phyloP scores from a whole-genome alignment of 768 basidiomycete genomes.

The Daedaleopsis nitida region DNA sequence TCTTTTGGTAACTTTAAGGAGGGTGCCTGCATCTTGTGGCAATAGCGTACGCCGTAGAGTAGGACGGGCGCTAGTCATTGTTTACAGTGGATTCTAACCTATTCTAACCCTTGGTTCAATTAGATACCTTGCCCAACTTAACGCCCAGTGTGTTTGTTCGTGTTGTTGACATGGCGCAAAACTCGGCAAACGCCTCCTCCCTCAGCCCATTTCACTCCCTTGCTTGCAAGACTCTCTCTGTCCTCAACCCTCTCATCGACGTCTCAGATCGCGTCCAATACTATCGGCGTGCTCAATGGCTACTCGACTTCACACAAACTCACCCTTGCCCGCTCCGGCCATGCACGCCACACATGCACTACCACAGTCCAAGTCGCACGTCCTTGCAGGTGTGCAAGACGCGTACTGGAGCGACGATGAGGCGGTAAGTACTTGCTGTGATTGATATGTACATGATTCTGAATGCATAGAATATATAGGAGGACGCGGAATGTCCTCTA shows the following conservation, averaged over 20 bases:
- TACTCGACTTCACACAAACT: constrained; percentile 58
- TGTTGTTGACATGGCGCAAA: constrained; percentile 27
- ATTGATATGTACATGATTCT: not conserved
- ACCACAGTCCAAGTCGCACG: constrained; percentile 82
- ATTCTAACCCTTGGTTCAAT: no score
- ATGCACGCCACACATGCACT: constrained; percentile 70
- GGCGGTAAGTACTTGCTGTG: constrained; percentile 50
- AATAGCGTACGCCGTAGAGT: no score
- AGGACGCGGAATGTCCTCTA: constrained; percentile 96
- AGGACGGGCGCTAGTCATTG: no score
- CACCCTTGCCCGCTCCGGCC: constrained; percentile 72
- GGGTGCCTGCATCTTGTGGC: no score
- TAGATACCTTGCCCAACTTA: no score
- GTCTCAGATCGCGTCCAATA: not conserved
- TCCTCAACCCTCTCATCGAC: constrained; percentile 11
- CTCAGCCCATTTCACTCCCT: constrained; percentile 29
- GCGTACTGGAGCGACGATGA: constrained; percentile 97
- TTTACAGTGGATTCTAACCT: no score
- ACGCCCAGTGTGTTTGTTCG: constrained; percentile 21
- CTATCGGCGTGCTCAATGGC: constrained; percentile 49
- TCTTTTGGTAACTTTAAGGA: no score
- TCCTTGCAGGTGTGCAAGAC: constrained; percentile 89
- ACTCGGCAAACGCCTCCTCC: constrained; percentile 27
- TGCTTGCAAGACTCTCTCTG: constrained; percentile 11
- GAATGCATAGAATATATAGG: constrained; percentile 48